Evolutionary conservation across 139 green algal genomes (phyloP).

Genomic region (Coelastrella sp.): DNA sequence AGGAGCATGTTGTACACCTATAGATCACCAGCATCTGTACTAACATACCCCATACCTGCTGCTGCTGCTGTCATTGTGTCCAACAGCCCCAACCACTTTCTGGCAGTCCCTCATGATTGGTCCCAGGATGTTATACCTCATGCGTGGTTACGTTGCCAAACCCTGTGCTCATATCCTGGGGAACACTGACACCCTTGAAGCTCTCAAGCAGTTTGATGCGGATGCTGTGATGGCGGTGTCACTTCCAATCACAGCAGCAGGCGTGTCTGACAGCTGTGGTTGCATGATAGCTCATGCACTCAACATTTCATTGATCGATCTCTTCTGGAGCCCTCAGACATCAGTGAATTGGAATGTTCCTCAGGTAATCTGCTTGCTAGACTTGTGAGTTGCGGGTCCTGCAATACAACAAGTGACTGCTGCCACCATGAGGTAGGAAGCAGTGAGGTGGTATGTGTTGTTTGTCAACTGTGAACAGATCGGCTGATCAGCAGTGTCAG

Average conservation of each 20-base stretch:
- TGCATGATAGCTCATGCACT: not conserved
- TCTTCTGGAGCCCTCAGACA: not conserved
- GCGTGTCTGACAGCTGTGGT: not conserved
- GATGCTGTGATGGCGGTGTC: not conserved
- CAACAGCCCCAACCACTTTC: not conserved
- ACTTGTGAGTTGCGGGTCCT: no score
- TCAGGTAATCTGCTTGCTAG: no score
- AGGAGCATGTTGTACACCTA: no score
- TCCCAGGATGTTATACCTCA: not conserved
- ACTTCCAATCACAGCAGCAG: not conserved
- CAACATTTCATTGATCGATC: not conserved
- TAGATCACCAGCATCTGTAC: no score
- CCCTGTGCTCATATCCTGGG: not conserved
- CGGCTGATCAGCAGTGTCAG: no score
- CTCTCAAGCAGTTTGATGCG: not conserved
- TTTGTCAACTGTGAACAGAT: no score
- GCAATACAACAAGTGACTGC: not conserved
- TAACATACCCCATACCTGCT: not conserved
- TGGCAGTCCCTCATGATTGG: slow-evolving; percentile 2
- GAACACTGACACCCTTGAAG: not conserved
- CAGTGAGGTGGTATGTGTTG: no score
- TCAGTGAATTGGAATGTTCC: not conserved
- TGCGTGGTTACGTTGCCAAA: not conserved
- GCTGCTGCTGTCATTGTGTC: slow-evolving; percentile 21
- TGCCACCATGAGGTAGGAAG: no score